Evolutionary conservation across 2,329 filamentous ascomycete species (phyloP), one percentile per base, ranked within the genome.

Genomic region (Grosmannia penicillata): DNA sequence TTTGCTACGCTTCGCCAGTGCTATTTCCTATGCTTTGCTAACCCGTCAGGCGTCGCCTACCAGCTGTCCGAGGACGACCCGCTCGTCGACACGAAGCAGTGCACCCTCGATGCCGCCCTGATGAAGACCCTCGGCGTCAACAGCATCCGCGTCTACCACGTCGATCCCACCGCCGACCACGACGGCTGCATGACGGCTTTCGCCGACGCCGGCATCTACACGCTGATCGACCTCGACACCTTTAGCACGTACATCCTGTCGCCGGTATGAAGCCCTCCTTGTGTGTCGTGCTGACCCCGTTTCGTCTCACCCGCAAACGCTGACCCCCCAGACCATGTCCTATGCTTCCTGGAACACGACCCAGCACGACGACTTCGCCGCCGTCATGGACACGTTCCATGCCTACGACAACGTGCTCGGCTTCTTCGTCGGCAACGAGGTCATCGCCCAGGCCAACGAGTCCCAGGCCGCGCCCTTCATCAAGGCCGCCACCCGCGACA

Each of bases 391-490:
- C 53, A 68, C 73, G 25, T 89, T 91, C 57, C 71, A 80, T 32
- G 58, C 68, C 35, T 93, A 80, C 54, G 72, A 86, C 58, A 93
- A 93, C 55, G 69, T 82, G 2, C 74, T 85, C 10, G 85, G 82
- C 33, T 82, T 91, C 56, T 89, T 93, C 50, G 70, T 94, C 42
- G 87, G 85, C 46, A 94, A 94, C 53, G 86, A 94, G 56, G 80
- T 91, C 43, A 75, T 93, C 50, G 80, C 78, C 29, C 64, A 61
- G 33, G 60, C 61, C 43, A 65, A 66, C 45, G 66, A 74, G 51
- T 75, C 71, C 28, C 52, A 59, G 21, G 79, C 80, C 24, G 84
- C 84, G 8, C 83, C 85, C 3, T 93, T 78, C 54, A 75, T 93
- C 60, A 86, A 93, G 58, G 79, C 84, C 36, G 82, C 84, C 22